Conservation (phyloP, 495 filamentous ascomycete genomes). For the Aspergillus incahuasiensis region DNA sequence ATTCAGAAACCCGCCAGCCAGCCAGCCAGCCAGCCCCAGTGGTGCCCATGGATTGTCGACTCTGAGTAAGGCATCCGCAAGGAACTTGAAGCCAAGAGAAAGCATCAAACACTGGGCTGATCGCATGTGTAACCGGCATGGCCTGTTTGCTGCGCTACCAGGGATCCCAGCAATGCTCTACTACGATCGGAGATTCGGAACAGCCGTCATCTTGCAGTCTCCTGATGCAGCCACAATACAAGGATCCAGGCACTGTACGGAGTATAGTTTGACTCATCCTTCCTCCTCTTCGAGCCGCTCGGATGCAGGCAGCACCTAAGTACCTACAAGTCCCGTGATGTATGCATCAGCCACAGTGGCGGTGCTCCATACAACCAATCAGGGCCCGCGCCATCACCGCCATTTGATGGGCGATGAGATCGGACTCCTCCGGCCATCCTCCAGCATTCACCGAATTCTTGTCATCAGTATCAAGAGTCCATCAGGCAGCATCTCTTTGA, state of each 20-base stretch:
- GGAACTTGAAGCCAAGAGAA: background rate
- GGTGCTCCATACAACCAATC: slow-evolving; percentile 32
- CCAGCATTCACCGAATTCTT: background rate
- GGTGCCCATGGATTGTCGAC: background rate
- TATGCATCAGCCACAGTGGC: slow-evolving; percentile 36
- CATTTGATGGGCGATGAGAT: slow-evolving; percentile 14
- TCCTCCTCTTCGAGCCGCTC: background rate
- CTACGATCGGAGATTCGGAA: background rate
- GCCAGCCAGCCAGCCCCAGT: background rate
- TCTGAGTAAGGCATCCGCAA: slow-evolving; percentile 5
- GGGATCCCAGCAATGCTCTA: background rate
- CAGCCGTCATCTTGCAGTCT: background rate
- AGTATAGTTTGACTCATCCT: background rate
- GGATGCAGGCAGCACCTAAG: background rate
- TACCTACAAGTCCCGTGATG: background rate
- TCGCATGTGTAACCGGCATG: slow-evolving; percentile 1
- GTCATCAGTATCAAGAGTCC: background rate
- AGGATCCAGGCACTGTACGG: background rate
- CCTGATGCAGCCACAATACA: background rate
- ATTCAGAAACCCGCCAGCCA: background rate
- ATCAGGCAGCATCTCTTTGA: background rate
- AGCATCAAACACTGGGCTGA: background rate
- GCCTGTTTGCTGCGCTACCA: background rate
- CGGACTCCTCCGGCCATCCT: background rate
- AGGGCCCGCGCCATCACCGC: slow-evolving; percentile 30